These are phyloP conservation scores for Aspergillus sp. DNA, from an alignment of 2,329 filamentous ascomycete genomes.

Conservation along the genomic window DNA sequence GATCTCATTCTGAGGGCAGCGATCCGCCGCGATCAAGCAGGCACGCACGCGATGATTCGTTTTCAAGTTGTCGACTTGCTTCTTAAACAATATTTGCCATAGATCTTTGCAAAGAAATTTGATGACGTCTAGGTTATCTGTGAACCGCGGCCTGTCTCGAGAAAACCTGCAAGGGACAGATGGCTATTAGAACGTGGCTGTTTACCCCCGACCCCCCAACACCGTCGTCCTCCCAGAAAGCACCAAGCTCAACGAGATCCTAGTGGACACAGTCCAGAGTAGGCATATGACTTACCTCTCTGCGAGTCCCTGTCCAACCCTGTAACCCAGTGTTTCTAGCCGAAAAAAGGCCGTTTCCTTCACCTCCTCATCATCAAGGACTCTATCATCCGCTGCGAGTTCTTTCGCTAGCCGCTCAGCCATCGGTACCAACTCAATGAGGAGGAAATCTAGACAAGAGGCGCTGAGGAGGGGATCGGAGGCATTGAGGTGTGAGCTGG, in stretches of 20 bases:
- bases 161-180: constrained; percentile 39
- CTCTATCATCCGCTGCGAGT: constrained; percentile 47
- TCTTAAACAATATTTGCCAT: constrained; percentile 91
- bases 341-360: constrained; percentile 83
- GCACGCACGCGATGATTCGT: constrained; percentile 83
- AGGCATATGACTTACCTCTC: constrained; percentile 66
- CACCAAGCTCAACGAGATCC: background rate
- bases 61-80: constrained; percentile 98
- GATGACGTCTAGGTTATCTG: constrained; percentile 91
- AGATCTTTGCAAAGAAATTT: constrained; percentile 99
- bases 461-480: constrained; percentile 79
- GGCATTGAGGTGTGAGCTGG: constrained; percentile 70
- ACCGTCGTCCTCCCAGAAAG: too few species aligned
- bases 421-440: constrained; percentile 96
- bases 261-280: background rate
- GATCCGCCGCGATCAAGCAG: background rate
- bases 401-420: constrained; percentile 83
- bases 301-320: constrained; percentile 88
- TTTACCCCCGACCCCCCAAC: too few species aligned
- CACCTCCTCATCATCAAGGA: constrained; percentile 67
- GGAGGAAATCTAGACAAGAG: constrained; percentile 88
- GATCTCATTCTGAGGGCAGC: background rate
- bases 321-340: constrained; percentile 82
- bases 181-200: background rate
- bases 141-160: constrained; percentile 79